Evolutionary conservation across 2,329 filamentous ascomycete genomes (phyloP).

Genomic region (Pezicula neosporulosa): DNA sequence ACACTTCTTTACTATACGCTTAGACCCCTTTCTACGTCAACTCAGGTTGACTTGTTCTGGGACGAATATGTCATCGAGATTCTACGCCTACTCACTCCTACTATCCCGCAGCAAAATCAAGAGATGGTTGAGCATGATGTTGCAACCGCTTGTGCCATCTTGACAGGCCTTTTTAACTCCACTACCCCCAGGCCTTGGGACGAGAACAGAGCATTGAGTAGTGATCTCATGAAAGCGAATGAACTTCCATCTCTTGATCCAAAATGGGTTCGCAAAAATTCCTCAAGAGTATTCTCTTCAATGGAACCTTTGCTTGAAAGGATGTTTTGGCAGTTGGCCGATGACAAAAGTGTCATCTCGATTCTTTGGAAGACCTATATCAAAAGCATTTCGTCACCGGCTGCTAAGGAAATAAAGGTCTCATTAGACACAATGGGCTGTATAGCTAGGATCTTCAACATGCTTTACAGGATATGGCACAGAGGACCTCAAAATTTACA

Average conservation of each 20-base stretch:
- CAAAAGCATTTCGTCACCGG: constrained; percentile 61
- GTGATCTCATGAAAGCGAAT: constrained; percentile 49
- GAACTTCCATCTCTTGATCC: constrained; percentile 82
- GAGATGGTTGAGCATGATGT: constrained; percentile 41
- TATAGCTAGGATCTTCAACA: constrained; percentile 66
- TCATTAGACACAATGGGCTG: constrained; percentile 80
- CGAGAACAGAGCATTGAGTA: constrained; percentile 65
- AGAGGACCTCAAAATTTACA: constrained; percentile 35
- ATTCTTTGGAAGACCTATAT: constrained; percentile 61
- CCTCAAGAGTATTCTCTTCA: constrained; percentile 59
- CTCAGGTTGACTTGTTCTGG: constrained; percentile 77
- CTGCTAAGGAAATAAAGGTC: constrained; percentile 84
- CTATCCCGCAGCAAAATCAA: constrained; percentile 32
- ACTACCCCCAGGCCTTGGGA: constrained; percentile 62
- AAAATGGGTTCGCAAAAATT: constrained; percentile 80
- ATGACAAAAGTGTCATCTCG: constrained; percentile 49
- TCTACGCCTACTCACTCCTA: constrained; percentile 49
- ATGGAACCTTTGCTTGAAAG: constrained; percentile 57
- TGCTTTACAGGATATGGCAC: constrained; percentile 69
- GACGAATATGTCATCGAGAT: constrained; percentile 67
- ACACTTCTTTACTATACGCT: constrained; percentile 82
- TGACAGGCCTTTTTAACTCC: constrained; percentile 68
- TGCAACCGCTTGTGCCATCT: constrained; percentile 61
- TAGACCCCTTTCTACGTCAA: constrained; percentile 61
- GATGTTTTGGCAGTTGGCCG: constrained; percentile 59